Evolutionary conservation across 1,284 basidiomycete species (phyloP).

Genomic region (Flammula alnicola): DNA sequence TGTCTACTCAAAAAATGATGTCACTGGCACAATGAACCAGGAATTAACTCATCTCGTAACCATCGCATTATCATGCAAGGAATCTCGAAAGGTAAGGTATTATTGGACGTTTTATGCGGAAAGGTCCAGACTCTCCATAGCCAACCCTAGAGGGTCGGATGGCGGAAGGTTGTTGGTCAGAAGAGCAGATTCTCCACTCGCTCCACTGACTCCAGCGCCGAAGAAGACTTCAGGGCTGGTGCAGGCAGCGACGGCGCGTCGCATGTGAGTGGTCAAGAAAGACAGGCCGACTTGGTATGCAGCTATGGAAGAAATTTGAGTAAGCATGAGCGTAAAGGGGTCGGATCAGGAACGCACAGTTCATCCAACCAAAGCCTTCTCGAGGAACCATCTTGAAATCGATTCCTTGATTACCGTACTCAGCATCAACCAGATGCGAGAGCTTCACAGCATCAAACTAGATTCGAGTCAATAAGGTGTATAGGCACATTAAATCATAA

Average conservation of each 20-base stretch:
- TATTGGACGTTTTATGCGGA: background rate
- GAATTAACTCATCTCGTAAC: constrained; percentile 8
- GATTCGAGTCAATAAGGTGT: background rate
- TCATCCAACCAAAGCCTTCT: constrained; percentile 99
- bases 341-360: constrained; percentile 59
- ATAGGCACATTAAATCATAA: background rate
- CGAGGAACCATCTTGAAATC: constrained; percentile 97
- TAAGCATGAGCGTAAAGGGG: constrained; percentile 1
- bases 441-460: constrained; percentile 95
- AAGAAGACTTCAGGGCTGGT: constrained; percentile 93
- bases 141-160: constrained; percentile 70
- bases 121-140: constrained; percentile 64
- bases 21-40: background rate
- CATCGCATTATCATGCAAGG: background rate
- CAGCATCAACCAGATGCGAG: constrained; percentile 95
- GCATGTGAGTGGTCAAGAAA: constrained; percentile 94
- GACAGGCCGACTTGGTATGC: constrained; percentile 94
- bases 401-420: constrained; percentile 98
- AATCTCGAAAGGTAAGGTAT: constrained; percentile 5
- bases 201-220: constrained; percentile 45
- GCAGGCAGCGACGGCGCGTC: constrained; percentile 91
- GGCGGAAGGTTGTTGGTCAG: too few species aligned
- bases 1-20: background rate
- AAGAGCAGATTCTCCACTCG: constrained; percentile 39
- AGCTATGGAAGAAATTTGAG: constrained; percentile 51